Base-by-base conservation (phyloP, 495 filamentous ascomycete genomes). In the Xanthoparmelia taractica region DNA sequence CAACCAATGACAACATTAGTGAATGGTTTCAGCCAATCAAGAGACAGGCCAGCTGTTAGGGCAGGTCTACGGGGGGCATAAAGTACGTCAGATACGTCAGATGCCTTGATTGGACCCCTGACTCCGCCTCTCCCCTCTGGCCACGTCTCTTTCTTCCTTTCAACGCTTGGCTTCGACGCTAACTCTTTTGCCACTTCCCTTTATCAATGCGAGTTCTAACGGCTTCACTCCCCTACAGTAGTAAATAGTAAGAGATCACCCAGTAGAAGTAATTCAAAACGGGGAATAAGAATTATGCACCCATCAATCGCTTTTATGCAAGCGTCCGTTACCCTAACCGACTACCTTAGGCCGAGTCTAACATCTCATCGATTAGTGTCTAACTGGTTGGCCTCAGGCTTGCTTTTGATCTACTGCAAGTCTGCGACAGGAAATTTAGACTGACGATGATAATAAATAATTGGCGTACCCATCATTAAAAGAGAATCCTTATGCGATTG, bases 281-380 rank as follows among this genome's bases (percentile, higher is more conserved):
- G n/a, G n/a, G n/a, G n/a, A n/a, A n/a, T n/a, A n/a, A n/a, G n/a
- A n/a, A n/a, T 20, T 52, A 61, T 63, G 50, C 34, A 63, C 40
- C n/a, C 38, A 47, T 63, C 50, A 37, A 52, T 63, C 61, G 40
- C 17, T 52, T 58, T 58, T 55, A 63, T 63, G 61, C 61, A 63
- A 58, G 61, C 55, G 36, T 45, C 17, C 23, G n/a, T 18, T 17
- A 17, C 52, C 47, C 40, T 18, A 31, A 34, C 45, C 31, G 23
- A 52, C n/a, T 8, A n/a, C n/a, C n/a, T n/a, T n/a, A 18, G 20
- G 23, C 27, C 47, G 20, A 27, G 11, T 31, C 25, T 18, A 38
- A 34, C 31, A 33, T 52, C 25, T 5, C 58, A n/a, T 63, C 52
- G n/a, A n/a, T n/a, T n/a, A n/a, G n/a, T n/a, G n/a, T n/a, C n/a